Evolutionary conservation across 2,329 filamentous ascomycete species (phyloP).

Genomic region (Aphanocladium album): DNA sequence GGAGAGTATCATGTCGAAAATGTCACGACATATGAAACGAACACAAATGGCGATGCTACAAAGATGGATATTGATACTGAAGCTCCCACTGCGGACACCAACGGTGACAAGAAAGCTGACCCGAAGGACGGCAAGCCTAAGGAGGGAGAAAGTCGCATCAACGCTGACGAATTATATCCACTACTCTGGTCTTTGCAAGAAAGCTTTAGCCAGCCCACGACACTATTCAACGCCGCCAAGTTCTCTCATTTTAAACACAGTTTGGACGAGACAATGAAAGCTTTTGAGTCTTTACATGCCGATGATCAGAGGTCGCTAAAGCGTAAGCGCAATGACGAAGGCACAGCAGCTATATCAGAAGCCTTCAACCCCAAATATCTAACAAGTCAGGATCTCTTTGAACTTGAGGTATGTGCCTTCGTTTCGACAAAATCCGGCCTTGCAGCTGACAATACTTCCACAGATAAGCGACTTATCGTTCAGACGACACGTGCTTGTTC

Average conservation of each 20-base stretch:
- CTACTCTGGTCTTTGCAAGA: slow-evolving; percentile 92
- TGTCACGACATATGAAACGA: slow-evolving; percentile 70
- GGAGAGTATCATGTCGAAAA: slow-evolving; percentile 97
- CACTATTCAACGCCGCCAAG: slow-evolving; percentile 65
- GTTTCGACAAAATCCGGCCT: not conserved
- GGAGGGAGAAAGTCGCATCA: slow-evolving; percentile 49
- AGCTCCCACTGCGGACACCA: slow-evolving; percentile 27
- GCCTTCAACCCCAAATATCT: slow-evolving; percentile 94
- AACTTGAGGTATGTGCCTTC: slow-evolving; percentile 65
- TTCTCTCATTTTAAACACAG: slow-evolving; percentile 79
- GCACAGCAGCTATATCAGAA: slow-evolving; percentile 45
- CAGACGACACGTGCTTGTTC: slow-evolving; percentile 87
- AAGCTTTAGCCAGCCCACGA: slow-evolving; percentile 84
- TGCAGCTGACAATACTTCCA: slow-evolving; percentile 20
- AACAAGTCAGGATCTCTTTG: slow-evolving; percentile 94
- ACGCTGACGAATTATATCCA: slow-evolving; percentile 74
- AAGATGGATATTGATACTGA: slow-evolving; percentile 63
- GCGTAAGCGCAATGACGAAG: slow-evolving; percentile 59
- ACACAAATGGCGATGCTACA: slow-evolving; percentile 27
- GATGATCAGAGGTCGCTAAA: slow-evolving; percentile 51
- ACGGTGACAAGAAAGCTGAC: slow-evolving; percentile 10
- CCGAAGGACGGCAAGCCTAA: slow-evolving; percentile 34
- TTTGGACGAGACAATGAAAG: slow-evolving; percentile 59
- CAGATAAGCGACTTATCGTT: slow-evolving; percentile 92
- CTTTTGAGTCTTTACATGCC: slow-evolving; percentile 45